These are phyloP conservation scores for Tetrapisispora phaffii DNA, from an alignment of 805 yeast genomes.

Conservation along the genomic window DNA sequence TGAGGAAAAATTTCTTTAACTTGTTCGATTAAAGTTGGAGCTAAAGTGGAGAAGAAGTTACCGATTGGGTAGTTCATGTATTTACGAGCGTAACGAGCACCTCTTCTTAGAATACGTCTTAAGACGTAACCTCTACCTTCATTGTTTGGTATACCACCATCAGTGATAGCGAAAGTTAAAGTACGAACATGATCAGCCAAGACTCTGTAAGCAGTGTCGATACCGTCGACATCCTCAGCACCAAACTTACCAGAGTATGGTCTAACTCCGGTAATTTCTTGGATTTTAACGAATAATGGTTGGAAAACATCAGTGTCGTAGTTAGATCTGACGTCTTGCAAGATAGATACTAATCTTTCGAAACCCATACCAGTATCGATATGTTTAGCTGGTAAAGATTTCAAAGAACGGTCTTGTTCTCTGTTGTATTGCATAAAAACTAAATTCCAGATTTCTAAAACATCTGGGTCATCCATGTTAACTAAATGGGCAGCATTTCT, in stretches of 20 bases:
- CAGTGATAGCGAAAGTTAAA: slow-evolving; percentile 88
- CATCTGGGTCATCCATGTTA: slow-evolving; percentile 96
- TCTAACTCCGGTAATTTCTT: slow-evolving; percentile 88
- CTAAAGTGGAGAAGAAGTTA: slow-evolving; percentile 79
- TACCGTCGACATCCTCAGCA: slow-evolving; percentile 82
- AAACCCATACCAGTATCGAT: slow-evolving; percentile 98
- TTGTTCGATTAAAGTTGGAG: slow-evolving; percentile 87
- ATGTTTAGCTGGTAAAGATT: slow-evolving; percentile 84
- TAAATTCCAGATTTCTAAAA: slow-evolving; percentile 93
- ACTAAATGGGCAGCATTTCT: slow-evolving; percentile 88
- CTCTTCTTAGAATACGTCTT: slow-evolving; percentile 95
- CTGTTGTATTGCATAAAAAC: slow-evolving; percentile 96
- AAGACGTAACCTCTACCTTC: slow-evolving; percentile 98
- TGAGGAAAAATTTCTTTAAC: slow-evolving; percentile 89
- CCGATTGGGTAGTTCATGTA: slow-evolving; percentile 95
- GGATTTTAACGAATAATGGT: slow-evolving; percentile 78
- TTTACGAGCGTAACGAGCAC: slow-evolving; percentile 93
- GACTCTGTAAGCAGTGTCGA: slow-evolving; percentile 96
- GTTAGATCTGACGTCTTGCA: slow-evolving; percentile 85
- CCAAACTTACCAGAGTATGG: slow-evolving; percentile 90
- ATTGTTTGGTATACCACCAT: slow-evolving; percentile 98
- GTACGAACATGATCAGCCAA: slow-evolving; percentile 98
- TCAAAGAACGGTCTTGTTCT: slow-evolving; percentile 74
- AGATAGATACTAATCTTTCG: slow-evolving; percentile 89
- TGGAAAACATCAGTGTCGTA: slow-evolving; percentile 95